Evolutionary conservation across 1,284 basidiomycete species (phyloP), one percentile per base, ranked within the genome.

Genomic region (Anthracocystis panici-leucophaei): DNA sequence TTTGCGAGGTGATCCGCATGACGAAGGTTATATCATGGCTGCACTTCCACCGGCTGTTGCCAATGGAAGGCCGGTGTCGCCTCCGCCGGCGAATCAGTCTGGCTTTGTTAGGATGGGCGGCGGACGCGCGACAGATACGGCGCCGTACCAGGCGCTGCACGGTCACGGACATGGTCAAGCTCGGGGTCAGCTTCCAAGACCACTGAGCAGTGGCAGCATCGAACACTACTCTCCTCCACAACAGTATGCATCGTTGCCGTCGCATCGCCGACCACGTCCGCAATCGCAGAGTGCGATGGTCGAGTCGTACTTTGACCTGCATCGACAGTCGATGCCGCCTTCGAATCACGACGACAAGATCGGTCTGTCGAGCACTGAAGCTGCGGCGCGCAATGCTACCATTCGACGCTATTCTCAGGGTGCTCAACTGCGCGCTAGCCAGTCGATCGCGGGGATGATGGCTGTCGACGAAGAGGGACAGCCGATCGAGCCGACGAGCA

Each of bases 11-110:
- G 73, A 80, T 52, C 66, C 78, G 33, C 67, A 79, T 50, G 80
- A 83, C 50, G 80, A 82, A 14, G 80, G 77, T 12, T 65, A 50
- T 46, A 83, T 83, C 57, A 83, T 82, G 80, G 76, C 79, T 11
- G 76, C 78, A 2, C 38, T 82, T 33, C 81, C 81, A 6, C 68
- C 78, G 0, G 46, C 57, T 3, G 44, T 44, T 11, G 57, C 38
- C 8, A 62, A 45, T 16, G 62, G 45, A 14, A 40, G 60, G 12
- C 52, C 72, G 5, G 62, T 63, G n/a, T 67, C 65, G 4, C 63
- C 69, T 46, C 66, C 70, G 3, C 52, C 71, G 3, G 18, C 56
- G 1, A 10, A 38, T 8, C 67, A 65, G 41, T 50, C 68, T 11
- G 78, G 78, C n/a, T 83, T 83, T 50, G 77, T 80, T 11, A 65